Conservation (phyloP, 805 yeast genomes). For the Starmerella stellata region DNA sequence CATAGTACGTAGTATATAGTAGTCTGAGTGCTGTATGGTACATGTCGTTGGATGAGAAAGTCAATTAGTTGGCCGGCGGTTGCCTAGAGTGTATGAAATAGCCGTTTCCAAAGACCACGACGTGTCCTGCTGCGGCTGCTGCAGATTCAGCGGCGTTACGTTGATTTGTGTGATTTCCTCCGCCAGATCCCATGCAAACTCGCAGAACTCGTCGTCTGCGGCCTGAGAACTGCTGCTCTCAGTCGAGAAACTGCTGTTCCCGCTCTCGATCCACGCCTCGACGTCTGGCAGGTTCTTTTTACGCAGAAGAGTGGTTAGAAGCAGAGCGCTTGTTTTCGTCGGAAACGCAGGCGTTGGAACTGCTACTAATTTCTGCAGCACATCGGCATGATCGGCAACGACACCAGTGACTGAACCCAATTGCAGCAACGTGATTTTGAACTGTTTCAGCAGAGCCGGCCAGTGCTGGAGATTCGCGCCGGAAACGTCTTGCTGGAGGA, state of each 20-base stretch:
- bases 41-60: too few species aligned
- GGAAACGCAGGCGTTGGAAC: constrained; percentile 79
- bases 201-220: constrained; percentile 39
- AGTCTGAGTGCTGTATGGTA: too few species aligned
- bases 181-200: constrained; percentile 44
- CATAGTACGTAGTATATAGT: too few species aligned
- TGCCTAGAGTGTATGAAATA: constrained; percentile 9
- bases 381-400: constrained; percentile 40
- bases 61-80: background rate
- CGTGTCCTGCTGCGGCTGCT: constrained; percentile 6
- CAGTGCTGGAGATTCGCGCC: constrained; percentile 32
- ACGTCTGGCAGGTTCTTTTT: constrained; percentile 85
- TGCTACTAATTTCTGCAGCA: constrained; percentile 49
- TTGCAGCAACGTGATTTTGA: constrained; percentile 68
- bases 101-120: constrained; percentile 15
- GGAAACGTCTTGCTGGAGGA: constrained; percentile 37
- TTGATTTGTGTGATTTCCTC: constrained; percentile 30
- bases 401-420: constrained; percentile 57
- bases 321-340: constrained; percentile 61
- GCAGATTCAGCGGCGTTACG: constrained; percentile 14
- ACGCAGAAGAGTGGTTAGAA: constrained; percentile 65
- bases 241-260: constrained; percentile 12
- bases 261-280: constrained; percentile 56
- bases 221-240: constrained; percentile 22
- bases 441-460: constrained; percentile 65